These are phyloP conservation scores for Leccinum longicurvipes DNA, from an alignment of 768 basidiomycete genomes.

Conservation along the genomic window DNA sequence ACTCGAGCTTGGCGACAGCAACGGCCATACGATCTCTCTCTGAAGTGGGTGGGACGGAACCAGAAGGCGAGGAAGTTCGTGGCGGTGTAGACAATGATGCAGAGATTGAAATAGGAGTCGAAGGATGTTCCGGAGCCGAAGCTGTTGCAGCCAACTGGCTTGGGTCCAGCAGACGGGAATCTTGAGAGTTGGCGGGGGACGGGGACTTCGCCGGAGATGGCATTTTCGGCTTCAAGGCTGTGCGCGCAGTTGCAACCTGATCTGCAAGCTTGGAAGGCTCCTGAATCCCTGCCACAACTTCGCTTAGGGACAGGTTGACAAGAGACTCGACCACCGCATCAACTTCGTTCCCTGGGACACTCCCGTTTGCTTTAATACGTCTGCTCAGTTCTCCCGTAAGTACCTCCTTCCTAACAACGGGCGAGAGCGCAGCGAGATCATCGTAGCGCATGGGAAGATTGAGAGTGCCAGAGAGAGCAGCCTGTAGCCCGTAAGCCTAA, in stretches of 20 bases:
- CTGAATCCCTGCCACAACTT: slow-evolving; percentile 74
- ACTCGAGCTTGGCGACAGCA: slow-evolving; percentile 65
- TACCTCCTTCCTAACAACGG: slow-evolving; percentile 84
- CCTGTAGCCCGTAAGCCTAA: slow-evolving; percentile 40
- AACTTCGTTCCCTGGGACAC: slow-evolving; percentile 54
- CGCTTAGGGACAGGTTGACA: slow-evolving; percentile 65
- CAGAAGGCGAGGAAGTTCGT: slow-evolving; percentile 75
- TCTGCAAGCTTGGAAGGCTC: slow-evolving; percentile 63
- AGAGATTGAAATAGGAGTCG: slow-evolving; percentile 77
- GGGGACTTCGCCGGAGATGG: slow-evolving; percentile 50
- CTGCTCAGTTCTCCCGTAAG: slow-evolving; percentile 79
- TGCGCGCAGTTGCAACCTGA: slow-evolving; percentile 49
- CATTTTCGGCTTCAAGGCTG: slow-evolving; percentile 33
- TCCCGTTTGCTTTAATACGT: slow-evolving; percentile 57
- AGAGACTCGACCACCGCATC: slow-evolving; percentile 70
- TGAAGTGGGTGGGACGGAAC: slow-evolving; percentile 56
- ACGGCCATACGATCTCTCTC: slow-evolving; percentile 73
- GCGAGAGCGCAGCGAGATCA: slow-evolving; percentile 75
- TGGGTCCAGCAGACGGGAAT: slow-evolving; percentile 66
- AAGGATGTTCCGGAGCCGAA: slow-evolving; percentile 87
- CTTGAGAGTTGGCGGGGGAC: slow-evolving; percentile 57
- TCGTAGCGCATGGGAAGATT: slow-evolving; percentile 87
- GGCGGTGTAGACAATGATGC: slow-evolving; percentile 78
- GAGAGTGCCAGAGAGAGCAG: slow-evolving; percentile 75
- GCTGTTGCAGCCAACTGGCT: slow-evolving; percentile 68